These are phyloP conservation scores for Leishmania gerbilli DNA, from an alignment of 208 protist genomes.

Conservation along the genomic window DNA sequence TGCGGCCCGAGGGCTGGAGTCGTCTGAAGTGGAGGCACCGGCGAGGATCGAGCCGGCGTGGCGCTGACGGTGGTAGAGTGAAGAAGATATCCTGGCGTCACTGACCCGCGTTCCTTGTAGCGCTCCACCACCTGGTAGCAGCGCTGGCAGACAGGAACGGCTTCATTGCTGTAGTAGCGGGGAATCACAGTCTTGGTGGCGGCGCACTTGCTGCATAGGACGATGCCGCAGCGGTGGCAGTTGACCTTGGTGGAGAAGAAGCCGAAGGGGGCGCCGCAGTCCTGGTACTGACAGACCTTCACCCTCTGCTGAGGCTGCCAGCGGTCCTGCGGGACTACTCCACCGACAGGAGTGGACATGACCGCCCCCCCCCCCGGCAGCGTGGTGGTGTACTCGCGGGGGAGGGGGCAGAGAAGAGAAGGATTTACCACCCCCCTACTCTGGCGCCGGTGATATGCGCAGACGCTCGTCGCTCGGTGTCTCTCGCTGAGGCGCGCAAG, in stretches of 20 bases:
- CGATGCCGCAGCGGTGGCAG: conserved; percentile 75
- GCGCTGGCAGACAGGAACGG: conserved; percentile 53
- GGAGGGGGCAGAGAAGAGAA: neutral
- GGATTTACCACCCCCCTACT: neutral
- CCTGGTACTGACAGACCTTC: conserved; percentile 72
- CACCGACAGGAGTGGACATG: conserved; percentile 36
- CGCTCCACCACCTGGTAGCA: conserved; percentile 47
- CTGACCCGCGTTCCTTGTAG: conserved; percentile 27
- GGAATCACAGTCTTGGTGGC: conserved; percentile 32
- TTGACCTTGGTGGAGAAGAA: conserved; percentile 59
- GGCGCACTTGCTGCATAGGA: conserved; percentile 57
- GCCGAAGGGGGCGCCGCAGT: conserved; percentile 57
- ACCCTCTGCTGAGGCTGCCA: conserved; percentile 46
- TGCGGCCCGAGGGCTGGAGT: neutral
- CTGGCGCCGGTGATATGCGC: neutral
- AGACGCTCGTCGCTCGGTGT: neutral
- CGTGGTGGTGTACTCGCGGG: neutral
- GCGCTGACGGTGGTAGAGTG: conserved; percentile 15
- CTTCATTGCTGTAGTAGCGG: conserved; percentile 45
- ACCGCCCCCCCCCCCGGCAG: too few relatives aligned
- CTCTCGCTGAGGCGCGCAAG: too few relatives aligned
- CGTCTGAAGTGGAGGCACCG: neutral
- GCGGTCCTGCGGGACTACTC: conserved; percentile 46
- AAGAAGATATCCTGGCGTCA: conserved; percentile 17
- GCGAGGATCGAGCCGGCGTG: conserved; percentile 1